Evolutionary conservation across 108 stramenopile species (phyloP).

Genomic region (Nannochloropsis gaditana): DNA sequence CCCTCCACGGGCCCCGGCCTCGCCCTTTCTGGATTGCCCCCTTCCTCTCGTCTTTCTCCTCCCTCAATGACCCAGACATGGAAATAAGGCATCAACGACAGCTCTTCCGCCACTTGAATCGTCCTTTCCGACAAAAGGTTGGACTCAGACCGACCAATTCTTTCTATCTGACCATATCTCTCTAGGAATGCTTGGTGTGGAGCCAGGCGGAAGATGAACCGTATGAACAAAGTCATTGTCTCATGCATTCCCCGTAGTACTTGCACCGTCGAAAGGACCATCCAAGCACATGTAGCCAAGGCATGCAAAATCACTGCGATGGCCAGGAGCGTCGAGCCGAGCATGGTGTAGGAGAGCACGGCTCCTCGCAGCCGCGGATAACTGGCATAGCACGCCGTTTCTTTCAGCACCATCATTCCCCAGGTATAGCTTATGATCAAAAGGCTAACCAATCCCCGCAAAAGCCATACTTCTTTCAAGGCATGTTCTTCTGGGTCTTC

Average conservation of each 20-base stretch:
- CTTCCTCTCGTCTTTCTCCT: neutral
- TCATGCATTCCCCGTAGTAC: neutral
- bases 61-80: neutral
- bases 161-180: neutral
- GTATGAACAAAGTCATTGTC: neutral
- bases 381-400: neutral
- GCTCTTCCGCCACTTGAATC: conserved; percentile 19
- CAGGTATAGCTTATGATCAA: conserved; percentile 9
- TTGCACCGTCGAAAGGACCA: neutral
- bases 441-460: neutral
- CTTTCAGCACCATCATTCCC: neutral
- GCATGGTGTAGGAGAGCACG: neutral
- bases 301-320: neutral
- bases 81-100: neutral
- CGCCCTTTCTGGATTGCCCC: neutral
- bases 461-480: neutral
- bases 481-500: neutral
- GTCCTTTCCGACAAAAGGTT: neutral
- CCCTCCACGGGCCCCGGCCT: neutral
- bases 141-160: neutral
- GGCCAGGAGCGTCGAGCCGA: neutral
- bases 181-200: neutral
- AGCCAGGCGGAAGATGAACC: neutral
- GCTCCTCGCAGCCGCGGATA: neutral
- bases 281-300: neutral